phyloP scores from a whole-genome alignment of 805 yeast species.

The Metschnikowia rubicola region DNA sequence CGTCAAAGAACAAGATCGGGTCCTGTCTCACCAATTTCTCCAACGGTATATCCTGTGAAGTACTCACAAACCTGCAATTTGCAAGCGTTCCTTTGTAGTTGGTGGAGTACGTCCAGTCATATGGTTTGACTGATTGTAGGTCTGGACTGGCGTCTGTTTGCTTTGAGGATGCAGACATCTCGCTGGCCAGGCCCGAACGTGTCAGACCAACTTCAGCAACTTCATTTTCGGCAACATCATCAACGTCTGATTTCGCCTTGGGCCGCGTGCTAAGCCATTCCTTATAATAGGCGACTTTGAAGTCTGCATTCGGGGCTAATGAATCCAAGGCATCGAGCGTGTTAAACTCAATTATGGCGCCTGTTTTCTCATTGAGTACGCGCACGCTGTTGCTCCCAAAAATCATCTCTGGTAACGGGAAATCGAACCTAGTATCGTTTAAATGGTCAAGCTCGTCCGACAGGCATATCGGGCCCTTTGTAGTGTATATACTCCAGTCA shows the following conservation, averaged over 20 bases:
- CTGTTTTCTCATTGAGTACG: conserved; percentile 38
- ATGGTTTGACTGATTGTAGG: conserved; percentile 70
- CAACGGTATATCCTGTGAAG: conserved; percentile 54
- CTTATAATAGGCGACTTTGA: conserved; percentile 76
- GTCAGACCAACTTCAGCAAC: no score
- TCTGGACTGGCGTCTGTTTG: conserved; percentile 10
- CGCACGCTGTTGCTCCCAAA: conserved; percentile 78
- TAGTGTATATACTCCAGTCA: conserved; percentile 74
- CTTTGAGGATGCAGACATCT: neutral
- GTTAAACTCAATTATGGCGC: conserved; percentile 58
- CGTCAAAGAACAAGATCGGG: conserved; percentile 87
- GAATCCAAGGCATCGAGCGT: conserved; percentile 66
- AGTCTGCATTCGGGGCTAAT: conserved; percentile 31
- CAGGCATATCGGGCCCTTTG: conserved; percentile 72
- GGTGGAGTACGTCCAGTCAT: conserved; percentile 95
- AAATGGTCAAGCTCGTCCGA: conserved; percentile 69
- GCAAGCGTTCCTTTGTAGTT: conserved; percentile 61
- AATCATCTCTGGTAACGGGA: conserved; percentile 96
- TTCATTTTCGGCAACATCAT: neutral
- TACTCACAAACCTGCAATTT: conserved; percentile 19
- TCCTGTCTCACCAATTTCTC: conserved; percentile 68
- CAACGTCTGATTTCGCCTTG: conserved; percentile 8
- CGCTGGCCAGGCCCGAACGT: no score
- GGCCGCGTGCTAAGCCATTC: conserved; percentile 61
- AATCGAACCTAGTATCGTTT: conserved; percentile 54